phyloP scores from a whole-genome alignment of 257 asterid genomes.

The Orobanche coerulescens region DNA sequence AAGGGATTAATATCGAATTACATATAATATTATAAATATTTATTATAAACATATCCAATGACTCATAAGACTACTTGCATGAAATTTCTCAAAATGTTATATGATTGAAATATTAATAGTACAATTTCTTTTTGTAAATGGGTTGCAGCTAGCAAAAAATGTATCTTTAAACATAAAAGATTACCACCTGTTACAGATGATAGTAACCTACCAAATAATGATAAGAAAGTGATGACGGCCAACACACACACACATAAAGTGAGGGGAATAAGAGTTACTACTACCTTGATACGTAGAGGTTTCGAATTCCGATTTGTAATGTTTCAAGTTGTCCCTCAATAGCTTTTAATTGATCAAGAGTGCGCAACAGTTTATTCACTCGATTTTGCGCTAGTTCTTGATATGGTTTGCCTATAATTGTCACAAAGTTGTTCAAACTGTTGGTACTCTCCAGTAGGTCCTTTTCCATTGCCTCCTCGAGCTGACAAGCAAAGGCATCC shows the following conservation, averaged over 20 bases:
- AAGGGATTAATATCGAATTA: too few species aligned
- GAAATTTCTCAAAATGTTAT: neutral
- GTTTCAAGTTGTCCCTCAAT: constrained; percentile 43
- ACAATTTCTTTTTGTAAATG: neutral
- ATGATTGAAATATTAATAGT: too few species aligned
- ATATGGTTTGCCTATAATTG: constrained; percentile 53
- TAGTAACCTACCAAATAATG: neutral
- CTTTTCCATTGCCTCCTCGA: constrained; percentile 78
- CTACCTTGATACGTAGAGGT: constrained; percentile 54
- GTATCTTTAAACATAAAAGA: too few species aligned
- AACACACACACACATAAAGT: neutral
- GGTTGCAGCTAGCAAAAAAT: too few species aligned
- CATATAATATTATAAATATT: too few species aligned
- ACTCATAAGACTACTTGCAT: neutral
- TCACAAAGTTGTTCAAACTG: constrained; percentile 44
- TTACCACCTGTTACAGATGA: too few species aligned
- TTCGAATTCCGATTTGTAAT: constrained; percentile 66
- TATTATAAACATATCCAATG: neutral
- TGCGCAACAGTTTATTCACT: constrained; percentile 41
- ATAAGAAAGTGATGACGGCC: neutral
- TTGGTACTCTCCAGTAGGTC: constrained; percentile 54
- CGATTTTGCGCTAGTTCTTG: constrained; percentile 49
- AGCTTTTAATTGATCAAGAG: constrained; percentile 47
- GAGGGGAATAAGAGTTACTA: neutral
- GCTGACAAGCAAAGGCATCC: constrained; percentile 72